Evolutionary conservation across 208 protist genomes (phyloP), one percentile per base, ranked within the genome.

Genomic region (Crithidia brevicula): DNA sequence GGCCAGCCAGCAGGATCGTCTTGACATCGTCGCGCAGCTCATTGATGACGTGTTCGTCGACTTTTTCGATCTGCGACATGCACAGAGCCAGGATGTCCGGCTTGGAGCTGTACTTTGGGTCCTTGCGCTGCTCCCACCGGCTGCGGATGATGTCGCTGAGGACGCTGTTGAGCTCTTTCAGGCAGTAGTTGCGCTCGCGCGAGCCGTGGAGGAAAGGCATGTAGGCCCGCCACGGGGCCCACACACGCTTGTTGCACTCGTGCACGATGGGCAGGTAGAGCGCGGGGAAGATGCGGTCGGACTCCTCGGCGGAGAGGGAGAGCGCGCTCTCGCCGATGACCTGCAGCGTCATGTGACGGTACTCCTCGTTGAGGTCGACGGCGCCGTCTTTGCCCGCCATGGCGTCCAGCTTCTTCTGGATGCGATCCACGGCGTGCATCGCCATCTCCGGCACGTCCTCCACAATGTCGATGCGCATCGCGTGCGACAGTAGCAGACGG

Each of bases 261-360:
- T 93, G 83, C 64, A 97, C 87, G 73, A 97, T 95, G 45, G 92
- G 92, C 34, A 97, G 74, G 65, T 95, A 97, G 16, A 97, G 83
- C 0, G 90, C 66, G 0, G 92, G 88, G 67, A 97, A 97, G 65
- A 97, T 94, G 47, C 79, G 72, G 54, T 97, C 90, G 13, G 82
- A 89, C 76, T 96, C 88, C 57, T 95, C 88, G 2, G 86, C 76
- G 11, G 80, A 88, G 45, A 96, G 72, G 33, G 86, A 95, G 28
- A 97, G 81, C 0, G 81, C 82, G 38, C 78, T 91, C 76, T 97
- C 81, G 22, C 90, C 88, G 62, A 95, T 96, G 4, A 97, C 89
- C 74, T 93, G 88, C 45, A 96, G 77, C 38, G 89, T 97, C 88
- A 97, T 89, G 75, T 93, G 89, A 51, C 92, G 86, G 68, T 92